Conservation (phyloP, 257 asterid genomes). For the Henckelia pumila region DNA sequence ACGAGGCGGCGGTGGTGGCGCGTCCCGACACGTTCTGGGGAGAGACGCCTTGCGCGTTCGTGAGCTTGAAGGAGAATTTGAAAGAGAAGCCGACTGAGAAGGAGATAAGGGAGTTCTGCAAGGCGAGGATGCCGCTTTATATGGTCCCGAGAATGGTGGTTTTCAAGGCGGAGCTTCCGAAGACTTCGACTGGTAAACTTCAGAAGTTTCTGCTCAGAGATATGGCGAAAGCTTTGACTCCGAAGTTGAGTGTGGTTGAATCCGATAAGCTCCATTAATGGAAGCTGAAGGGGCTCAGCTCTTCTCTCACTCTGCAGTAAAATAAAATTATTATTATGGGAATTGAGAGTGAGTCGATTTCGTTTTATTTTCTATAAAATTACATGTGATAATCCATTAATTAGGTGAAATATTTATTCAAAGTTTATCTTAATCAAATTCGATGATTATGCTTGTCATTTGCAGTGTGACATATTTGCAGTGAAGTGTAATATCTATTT, state of each 20-base stretch:
- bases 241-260: constrained; percentile 23
- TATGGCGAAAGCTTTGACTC: constrained; percentile 46
- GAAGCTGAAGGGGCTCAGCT: no score
- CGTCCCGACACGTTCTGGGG: constrained; percentile 81
- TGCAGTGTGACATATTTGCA: no score
- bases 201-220: constrained; percentile 69
- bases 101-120: constrained; percentile 51
- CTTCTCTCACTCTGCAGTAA: no score
- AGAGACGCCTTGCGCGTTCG: constrained; percentile 78
- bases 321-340: no score
- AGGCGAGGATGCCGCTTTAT: constrained; percentile 49
- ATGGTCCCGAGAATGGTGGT: constrained; percentile 78
- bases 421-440: no score
- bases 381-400: no score
- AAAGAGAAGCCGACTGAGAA: constrained; percentile 43
- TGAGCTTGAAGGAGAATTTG: constrained; percentile 53
- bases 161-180: constrained; percentile 62
- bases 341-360: no score
- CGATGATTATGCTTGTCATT: no score
- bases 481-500: no score
- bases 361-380: no score
- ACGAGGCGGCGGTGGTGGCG: constrained; percentile 88
- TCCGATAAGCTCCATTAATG: not conserved
- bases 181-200: constrained; percentile 77
- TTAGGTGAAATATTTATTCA: no score